Percentiles rank a stretch among this genome's conserved stretches.
Conservation (phyloP, 805 yeast genomes). For the Wickerhamomyces canadensis region DNA sequence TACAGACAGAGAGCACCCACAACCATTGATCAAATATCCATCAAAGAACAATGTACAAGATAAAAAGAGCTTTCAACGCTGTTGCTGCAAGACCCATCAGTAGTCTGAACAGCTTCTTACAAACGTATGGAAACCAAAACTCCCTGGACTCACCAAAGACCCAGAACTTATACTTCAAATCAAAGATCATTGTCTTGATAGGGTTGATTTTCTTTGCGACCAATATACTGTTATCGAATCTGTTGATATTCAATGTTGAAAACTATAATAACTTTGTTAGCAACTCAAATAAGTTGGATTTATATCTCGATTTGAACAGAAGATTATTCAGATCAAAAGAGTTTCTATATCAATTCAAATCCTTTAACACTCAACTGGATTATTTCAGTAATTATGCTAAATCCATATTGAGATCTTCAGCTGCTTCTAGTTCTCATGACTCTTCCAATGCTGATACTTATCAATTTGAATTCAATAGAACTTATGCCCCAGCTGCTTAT, state of each 20-base stretch:
- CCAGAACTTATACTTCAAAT: conserved; percentile 17
- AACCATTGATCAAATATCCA: no score
- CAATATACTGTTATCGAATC: conserved; percentile 15
- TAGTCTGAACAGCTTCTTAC: conserved; percentile 2
- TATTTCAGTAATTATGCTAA: conserved; percentile 4
- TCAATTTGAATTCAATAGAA: conserved; percentile 10
- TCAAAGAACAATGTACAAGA: no score
- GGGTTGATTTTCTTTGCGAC: conserved; percentile 17
- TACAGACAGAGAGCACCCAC: no score
- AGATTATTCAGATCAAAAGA: conserved; percentile 16
- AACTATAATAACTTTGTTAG: conserved; percentile 18
- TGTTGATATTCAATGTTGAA: conserved; percentile 13
- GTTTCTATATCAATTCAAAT: conserved; percentile 17
- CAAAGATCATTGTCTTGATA: conserved; percentile 18
- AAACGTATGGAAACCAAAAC: background rate
- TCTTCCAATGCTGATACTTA: conserved; percentile 6
- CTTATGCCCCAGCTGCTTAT: conserved; percentile 16
- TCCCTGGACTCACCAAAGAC: conserved; percentile 1
- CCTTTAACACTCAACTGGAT: conserved; percentile 3
- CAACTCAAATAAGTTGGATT: conserved; percentile 13
- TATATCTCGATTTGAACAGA: conserved; percentile 15
- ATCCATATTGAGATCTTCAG: background rate
- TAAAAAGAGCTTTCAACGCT: background rate
- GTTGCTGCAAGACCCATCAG: conserved; percentile 4
- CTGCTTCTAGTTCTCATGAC: conserved; percentile 1